Evolutionary conservation across 192 early-diverging fungal genomes (phyloP).

Genomic region (Glomus cerebriforme): DNA sequence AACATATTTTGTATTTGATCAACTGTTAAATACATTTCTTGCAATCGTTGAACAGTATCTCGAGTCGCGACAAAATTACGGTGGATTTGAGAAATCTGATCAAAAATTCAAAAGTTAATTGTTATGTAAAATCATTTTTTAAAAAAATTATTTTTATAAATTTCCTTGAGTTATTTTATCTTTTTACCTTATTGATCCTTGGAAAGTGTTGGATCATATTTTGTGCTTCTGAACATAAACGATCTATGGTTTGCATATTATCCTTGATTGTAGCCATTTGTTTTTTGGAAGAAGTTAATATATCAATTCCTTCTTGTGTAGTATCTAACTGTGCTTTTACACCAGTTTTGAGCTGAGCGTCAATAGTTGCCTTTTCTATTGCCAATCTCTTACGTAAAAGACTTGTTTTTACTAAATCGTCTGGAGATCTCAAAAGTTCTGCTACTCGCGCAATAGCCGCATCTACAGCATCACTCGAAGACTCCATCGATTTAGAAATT

Average conservation of each 20-base stretch:
- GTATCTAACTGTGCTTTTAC: slow-evolving; percentile 92
- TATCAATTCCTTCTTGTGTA: slow-evolving; percentile 86
- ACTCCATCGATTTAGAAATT: slow-evolving; percentile 11
- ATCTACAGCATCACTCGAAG: slow-evolving; percentile 56
- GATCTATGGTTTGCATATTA: slow-evolving; percentile 85
- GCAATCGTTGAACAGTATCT: slow-evolving; percentile 83
- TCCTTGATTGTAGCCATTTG: slow-evolving; percentile 64
- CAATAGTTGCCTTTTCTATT: slow-evolving; percentile 87
- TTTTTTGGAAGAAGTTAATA: slow-evolving; percentile 61
- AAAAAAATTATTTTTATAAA: slow-evolving; percentile 1
- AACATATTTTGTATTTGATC: slow-evolving; percentile 71
- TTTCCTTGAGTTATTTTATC: neutral
- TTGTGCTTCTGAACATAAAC: slow-evolving; percentile 81
- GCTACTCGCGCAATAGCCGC: slow-evolving; percentile 78
- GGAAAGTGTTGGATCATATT: slow-evolving; percentile 89
- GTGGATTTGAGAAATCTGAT: slow-evolving; percentile 86
- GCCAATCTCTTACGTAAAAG: slow-evolving; percentile 80
- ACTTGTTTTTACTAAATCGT: slow-evolving; percentile 89
- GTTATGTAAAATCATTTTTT: neutral
- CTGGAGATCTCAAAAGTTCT: slow-evolving; percentile 88
- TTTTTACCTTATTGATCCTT: slow-evolving; percentile 79
- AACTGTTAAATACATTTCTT: slow-evolving; percentile 82
- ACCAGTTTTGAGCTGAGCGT: slow-evolving; percentile 94
- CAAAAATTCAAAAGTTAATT: neutral
- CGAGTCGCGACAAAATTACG: slow-evolving; percentile 93